Conservation (phyloP, 352 stramenopile species). For the Pelagophyceae sp. region DNA sequence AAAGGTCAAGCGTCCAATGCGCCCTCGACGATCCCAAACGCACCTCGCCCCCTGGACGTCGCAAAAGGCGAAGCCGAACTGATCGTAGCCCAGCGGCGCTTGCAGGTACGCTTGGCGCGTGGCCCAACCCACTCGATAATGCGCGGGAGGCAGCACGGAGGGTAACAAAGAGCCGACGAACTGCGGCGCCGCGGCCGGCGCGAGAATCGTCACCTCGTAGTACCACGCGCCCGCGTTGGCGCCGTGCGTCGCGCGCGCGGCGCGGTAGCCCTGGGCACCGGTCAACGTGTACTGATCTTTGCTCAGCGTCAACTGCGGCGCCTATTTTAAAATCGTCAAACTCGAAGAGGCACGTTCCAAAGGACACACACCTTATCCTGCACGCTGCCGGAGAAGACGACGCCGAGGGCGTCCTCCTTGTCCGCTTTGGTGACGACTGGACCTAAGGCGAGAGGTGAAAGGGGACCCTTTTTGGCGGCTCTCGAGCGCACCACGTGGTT, state of each 20-base stretch:
- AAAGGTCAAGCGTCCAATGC: too few species aligned
- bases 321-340: too few species aligned
- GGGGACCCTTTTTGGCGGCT: too few species aligned
- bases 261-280: neutral
- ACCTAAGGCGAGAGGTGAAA: too few species aligned
- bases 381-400: too few species aligned
- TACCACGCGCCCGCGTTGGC: neutral
- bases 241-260: neutral
- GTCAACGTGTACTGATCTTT: neutral
- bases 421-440: too few species aligned
- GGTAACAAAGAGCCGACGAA: too few species aligned
- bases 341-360: too few species aligned
- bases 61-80: neutral
- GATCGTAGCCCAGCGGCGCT: neutral
- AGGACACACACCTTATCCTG: too few species aligned
- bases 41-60: slow-evolving; percentile 1
- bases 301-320: neutral
- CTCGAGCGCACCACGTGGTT: too few species aligned
- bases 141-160: neutral
- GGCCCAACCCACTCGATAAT: slow-evolving; percentile 2
- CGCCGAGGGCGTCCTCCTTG: too few species aligned
- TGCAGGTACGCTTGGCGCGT: neutral
- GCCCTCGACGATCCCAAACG: too few species aligned
- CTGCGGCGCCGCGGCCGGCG: neutral
- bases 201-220: neutral